A percentile compares a stretch with the other conserved stretches of the same genome.
Evolutionary conservation across 1,284 basidiomycete genomes (phyloP).

Genomic region (Naganishia albida): DNA sequence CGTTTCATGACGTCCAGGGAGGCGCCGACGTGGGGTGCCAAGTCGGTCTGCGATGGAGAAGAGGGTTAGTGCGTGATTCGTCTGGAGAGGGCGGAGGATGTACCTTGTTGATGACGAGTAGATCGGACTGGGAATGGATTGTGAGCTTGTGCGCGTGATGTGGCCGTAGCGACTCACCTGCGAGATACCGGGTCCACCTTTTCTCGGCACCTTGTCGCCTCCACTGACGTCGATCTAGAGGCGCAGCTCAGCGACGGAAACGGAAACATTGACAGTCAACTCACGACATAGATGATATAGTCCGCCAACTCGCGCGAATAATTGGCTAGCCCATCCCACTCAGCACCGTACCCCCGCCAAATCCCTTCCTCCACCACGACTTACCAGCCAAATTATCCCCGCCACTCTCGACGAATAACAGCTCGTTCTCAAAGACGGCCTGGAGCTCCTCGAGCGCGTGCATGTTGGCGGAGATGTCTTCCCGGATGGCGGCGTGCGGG

Average conservation of each 20-base stretch:
- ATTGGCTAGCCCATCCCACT: slow-evolving; percentile 66
- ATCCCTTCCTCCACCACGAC: slow-evolving; percentile 26
- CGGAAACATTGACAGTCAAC: slow-evolving; percentile 42
- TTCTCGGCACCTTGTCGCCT: slow-evolving; percentile 96
- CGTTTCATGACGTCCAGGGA: slow-evolving; percentile 93
- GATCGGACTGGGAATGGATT: slow-evolving; percentile 68
- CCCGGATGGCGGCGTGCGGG: slow-evolving; percentile 91
- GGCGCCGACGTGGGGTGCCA: slow-evolving; percentile 89
- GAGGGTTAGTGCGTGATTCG: slow-evolving; percentile 3
- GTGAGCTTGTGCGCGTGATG: not conserved
- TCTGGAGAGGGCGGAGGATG: slow-evolving; percentile 29
- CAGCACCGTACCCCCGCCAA: not conserved
- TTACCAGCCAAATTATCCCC: slow-evolving; percentile 83
- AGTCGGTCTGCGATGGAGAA: slow-evolving; percentile 67
- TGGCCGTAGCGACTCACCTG: slow-evolving; percentile 40
- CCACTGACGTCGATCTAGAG: slow-evolving; percentile 65
- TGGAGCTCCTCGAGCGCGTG: slow-evolving; percentile 94
- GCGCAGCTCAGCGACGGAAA: not conserved
- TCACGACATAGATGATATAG: slow-evolving; percentile 92
- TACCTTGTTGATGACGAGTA: slow-evolving; percentile 94
- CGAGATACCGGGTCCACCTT: slow-evolving; percentile 95
- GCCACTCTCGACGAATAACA: slow-evolving; percentile 91
- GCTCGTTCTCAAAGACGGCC: slow-evolving; percentile 77
- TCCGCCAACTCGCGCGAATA: slow-evolving; percentile 95
- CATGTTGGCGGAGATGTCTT: slow-evolving; percentile 96